Conservation (phyloP, 169 alveolate species). For the Babesia ovata region DNA sequence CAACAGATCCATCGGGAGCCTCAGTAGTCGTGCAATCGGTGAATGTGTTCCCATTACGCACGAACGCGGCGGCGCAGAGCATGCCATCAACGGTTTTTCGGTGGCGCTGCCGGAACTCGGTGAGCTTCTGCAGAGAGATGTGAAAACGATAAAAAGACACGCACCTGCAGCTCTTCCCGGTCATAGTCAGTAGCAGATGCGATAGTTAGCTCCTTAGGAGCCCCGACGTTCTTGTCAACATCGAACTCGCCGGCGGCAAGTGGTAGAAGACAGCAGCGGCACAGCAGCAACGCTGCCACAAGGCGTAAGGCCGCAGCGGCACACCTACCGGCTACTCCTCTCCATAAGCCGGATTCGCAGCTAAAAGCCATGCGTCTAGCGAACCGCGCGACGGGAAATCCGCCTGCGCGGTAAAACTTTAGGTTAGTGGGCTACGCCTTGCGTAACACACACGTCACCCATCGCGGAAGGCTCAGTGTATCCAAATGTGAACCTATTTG, state of each 20-base stretch:
- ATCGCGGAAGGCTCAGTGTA: neutral
- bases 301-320: neutral
- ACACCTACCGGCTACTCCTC: neutral
- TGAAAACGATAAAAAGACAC: neutral
- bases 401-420: too few relatives aligned
- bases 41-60: constrained; percentile 86
- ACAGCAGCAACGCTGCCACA: constrained; percentile 1
- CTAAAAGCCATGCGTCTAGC: too few relatives aligned
- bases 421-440: too few relatives aligned
- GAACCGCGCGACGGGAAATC: too few relatives aligned
- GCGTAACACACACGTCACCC: too few relatives aligned
- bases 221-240: neutral
- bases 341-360: too few relatives aligned
- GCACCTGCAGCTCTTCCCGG: constrained; percentile 51
- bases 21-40: constrained; percentile 88
- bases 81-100: constrained; percentile 88
- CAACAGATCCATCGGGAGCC: constrained; percentile 88
- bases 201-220: constrained; percentile 48
- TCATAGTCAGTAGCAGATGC: constrained; percentile 58
- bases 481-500: constrained; percentile 8
- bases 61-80: constrained; percentile 91
- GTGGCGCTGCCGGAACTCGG: constrained; percentile 89
- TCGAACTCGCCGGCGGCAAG: constrained; percentile 4
- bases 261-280: neutral
- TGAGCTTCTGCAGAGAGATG: constrained; percentile 74